Evolutionary conservation across 2,329 filamentous ascomycete genomes (phyloP), one percentile per base, ranked within the genome.

Genomic region (Clonostachys rosea): DNA sequence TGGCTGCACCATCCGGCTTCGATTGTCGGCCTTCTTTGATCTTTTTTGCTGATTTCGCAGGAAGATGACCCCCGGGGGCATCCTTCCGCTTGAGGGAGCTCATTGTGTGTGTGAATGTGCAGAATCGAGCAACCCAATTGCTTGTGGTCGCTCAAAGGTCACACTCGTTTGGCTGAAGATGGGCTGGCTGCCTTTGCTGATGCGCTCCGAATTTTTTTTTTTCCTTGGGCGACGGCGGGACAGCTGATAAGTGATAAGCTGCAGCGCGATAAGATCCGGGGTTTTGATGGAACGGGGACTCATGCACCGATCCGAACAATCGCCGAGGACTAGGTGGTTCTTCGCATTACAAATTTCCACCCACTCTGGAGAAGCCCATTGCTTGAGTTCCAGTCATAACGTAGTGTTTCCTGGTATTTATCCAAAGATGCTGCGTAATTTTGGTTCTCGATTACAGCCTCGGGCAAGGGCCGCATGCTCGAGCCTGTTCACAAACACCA

Each of bases 81-180:
- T 77, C 76, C 65, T 82, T 82, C 58, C 78, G 70, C 59, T 82
- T 82, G 52, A 80, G 68, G 46, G 73, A 70, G 59, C 74, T 76
- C 78, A 82, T 82, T 47, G 43, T 71, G 54, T 60, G 57, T 57
- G 51, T 51, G 52, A 52, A 34, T 16, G 43, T 30, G 24, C 24
- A 30, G 24, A 30, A 30, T 30, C 24, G 24, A 30, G 24, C 24
- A 30, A 30, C 24, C 24, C 24, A 30, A 30, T 30, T 30, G 24
- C 24, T 30, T 30, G 24, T 10, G 24, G 24, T 30, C 24, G 24
- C 24, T 30, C 24, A 30, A 30, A 30, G 24, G 24, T 30, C 24
- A 30, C 24, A 30, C 24, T 30, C 24, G 24, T 30, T 30, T 30
- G 8, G 24, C 24, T 30, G 24, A 30, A 3, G 10, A 30, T 30